phyloP scores from a whole-genome alignment of 805 yeast genomes.

The Isabelozyma rhagii region DNA sequence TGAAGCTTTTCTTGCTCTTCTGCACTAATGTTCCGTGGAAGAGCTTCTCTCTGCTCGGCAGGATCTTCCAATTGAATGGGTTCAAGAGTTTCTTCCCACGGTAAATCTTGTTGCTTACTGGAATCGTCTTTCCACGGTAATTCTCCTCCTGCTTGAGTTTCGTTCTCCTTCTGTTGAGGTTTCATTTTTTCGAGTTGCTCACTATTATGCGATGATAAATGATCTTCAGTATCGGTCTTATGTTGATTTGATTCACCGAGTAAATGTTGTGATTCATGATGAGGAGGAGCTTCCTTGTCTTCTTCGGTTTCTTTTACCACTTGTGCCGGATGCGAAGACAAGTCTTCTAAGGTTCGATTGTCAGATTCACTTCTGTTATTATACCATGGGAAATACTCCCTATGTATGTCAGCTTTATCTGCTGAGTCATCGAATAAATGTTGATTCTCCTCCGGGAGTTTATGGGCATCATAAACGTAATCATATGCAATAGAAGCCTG shows the following conservation, averaged over 20 bases:
- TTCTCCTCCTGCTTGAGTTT: too few relatives aligned
- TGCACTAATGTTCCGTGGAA: conserved; percentile 5
- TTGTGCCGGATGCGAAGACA: background rate
- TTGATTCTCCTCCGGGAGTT: background rate
- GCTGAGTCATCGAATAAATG: background rate
- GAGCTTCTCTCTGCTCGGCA: background rate
- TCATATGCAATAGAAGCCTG: background rate
- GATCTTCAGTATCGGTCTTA: too few relatives aligned
- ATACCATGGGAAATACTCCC: background rate
- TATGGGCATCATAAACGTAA: background rate
- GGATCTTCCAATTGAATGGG: too few relatives aligned
- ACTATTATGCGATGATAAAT: too few relatives aligned
- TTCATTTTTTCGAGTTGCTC: too few relatives aligned
- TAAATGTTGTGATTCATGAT: too few relatives aligned
- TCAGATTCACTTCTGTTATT: background rate
- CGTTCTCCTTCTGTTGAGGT: too few relatives aligned
- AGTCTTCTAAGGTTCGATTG: background rate
- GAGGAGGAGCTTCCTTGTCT: too few relatives aligned
- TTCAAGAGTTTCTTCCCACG: conserved; percentile 11
- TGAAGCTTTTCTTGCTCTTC: conserved; percentile 4
- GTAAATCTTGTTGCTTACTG: conserved; percentile 2
- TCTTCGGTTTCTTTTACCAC: too few relatives aligned
- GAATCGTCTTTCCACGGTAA: background rate
- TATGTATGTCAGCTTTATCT: background rate
- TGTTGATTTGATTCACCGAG: too few relatives aligned